These are phyloP conservation scores for Abrus pulchellus DNA, from an alignment of 306 rosid species.

Conservation along the genomic window DNA sequence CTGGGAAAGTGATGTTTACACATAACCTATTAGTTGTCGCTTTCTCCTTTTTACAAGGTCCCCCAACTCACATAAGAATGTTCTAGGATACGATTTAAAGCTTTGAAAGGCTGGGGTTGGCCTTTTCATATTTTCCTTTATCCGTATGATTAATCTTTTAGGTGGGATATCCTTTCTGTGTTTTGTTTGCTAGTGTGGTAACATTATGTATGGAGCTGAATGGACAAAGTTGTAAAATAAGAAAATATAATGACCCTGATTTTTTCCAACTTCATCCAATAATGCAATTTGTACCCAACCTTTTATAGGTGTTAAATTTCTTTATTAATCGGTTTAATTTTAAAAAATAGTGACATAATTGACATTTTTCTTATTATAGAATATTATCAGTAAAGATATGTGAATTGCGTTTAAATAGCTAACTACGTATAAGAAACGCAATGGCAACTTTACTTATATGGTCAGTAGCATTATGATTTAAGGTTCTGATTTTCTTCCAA, in stretches of 20 bases:
- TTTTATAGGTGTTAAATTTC: background rate
- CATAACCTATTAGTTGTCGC: constrained; percentile 38
- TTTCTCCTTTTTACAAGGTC: constrained; percentile 39
- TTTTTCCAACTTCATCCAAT: constrained; percentile 1
- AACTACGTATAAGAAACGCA: background rate
- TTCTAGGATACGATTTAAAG: constrained; percentile 23
- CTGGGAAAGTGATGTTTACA: constrained; percentile 41
- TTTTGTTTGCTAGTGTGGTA: constrained; percentile 42
- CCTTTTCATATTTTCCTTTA: background rate
- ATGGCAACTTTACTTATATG: background rate
- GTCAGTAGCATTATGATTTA: constrained; percentile 39
- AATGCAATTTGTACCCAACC: background rate
- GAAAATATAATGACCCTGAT: background rate
- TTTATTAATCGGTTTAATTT: background rate
- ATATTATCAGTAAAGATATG: background rate
- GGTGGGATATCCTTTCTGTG: constrained; percentile 42
- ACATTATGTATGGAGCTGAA: constrained; percentile 3
- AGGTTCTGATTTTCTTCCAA: background rate
- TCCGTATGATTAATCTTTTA: constrained; percentile 32
- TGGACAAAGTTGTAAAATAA: background rate
- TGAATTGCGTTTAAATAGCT: background rate
- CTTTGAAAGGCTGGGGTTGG: constrained; percentile 19
- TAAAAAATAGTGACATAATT: background rate
- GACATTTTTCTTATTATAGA: background rate
- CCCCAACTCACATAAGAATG: constrained; percentile 43